Percentiles rank a stretch among this genome's conserved stretches.
Conservation (phyloP, 441 rosid genomes). For the Lepidium campestre region DNA sequence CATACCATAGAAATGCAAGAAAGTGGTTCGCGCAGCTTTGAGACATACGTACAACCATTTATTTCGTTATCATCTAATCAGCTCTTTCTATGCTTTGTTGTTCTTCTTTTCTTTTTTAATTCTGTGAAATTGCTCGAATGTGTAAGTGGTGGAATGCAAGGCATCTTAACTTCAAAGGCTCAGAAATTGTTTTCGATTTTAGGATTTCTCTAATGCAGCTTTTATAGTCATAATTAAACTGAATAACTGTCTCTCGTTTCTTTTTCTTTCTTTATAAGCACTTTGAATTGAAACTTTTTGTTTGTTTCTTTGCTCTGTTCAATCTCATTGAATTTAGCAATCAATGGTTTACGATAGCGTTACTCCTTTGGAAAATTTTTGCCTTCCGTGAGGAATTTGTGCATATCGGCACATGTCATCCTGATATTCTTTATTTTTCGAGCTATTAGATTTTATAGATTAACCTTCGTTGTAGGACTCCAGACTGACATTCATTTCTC, state of each 20-base stretch:
- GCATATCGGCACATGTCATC: not conserved
- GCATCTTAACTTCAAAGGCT: not conserved
- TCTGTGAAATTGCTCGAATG: too few relatives aligned
- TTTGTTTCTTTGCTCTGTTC: not conserved
- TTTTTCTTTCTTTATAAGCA: not conserved
- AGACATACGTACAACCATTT: too few relatives aligned
- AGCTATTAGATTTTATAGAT: not conserved
- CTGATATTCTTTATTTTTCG: not conserved
- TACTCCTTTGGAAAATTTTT: not conserved
- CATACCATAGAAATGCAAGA: not conserved
- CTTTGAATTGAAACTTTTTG: not conserved
- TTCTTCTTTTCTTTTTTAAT: too few relatives aligned
- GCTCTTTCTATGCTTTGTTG: too few relatives aligned
- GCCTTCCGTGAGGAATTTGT: not conserved
- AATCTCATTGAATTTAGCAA: not conserved
- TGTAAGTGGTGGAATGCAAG: too few relatives aligned
- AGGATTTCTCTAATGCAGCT: not conserved
- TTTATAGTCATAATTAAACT: not conserved
- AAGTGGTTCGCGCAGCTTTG: not conserved
- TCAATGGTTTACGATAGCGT: not conserved
- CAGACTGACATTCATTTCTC: slow-evolving; percentile 9
- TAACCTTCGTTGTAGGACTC: not conserved
- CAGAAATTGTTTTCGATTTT: not conserved
- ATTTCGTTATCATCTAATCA: too few relatives aligned
- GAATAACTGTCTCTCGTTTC: not conserved